Base-by-base conservation (phyloP, 441 rosid species). In the Pelargonium cotyledonis region DNA sequence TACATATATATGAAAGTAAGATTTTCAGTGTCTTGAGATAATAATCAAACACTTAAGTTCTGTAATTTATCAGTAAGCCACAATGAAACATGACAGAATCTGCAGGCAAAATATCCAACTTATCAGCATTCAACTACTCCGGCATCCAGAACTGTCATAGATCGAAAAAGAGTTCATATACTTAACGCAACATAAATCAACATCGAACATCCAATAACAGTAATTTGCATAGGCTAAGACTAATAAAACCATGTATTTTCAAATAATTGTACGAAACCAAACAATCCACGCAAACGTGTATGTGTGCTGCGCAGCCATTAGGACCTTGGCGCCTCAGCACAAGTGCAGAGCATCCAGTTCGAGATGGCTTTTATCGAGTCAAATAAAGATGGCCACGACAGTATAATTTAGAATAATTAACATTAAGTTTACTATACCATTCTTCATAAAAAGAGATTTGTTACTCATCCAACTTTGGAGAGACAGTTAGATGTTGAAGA, bases 401-500 rank as follows among this genome's bases (percentile, higher is more conserved):
- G 68, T 18, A 49, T 43, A 49, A 29, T 68, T 65, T 47, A 68
- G 73, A 68, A 70, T 21, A 19, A 23, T 49, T 14, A 64, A 40
- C 72, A 70, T 49, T 55, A 68, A 66, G 62, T 18, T 12, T 16
- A 44, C 38, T 38, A 41, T 43, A 65, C 46, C 41, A 53, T 72
- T 66, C 65, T 63, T 35, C 14, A 57, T 66, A 21, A 65, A 51
- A 74, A 71, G 31, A 62, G 58, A 75, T 16, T 66, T 49, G 58
- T 29, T 31, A 69, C 65, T 40, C 63, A 72, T 77, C 77, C 68
- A 70, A 61, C 77, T 66, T 58, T 6, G n/a, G 68, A 35, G 75
- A 76, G 88, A 83, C 83, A 61, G 86, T 72, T 83, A 81, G 88
- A 57, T 83, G 72, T 80, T 78, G 88, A 86, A 81, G 79, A 81